These are phyloP conservation scores for Penicillium bialowiezense DNA, from an alignment of 495 filamentous ascomycete species.

Conservation along the genomic window DNA sequence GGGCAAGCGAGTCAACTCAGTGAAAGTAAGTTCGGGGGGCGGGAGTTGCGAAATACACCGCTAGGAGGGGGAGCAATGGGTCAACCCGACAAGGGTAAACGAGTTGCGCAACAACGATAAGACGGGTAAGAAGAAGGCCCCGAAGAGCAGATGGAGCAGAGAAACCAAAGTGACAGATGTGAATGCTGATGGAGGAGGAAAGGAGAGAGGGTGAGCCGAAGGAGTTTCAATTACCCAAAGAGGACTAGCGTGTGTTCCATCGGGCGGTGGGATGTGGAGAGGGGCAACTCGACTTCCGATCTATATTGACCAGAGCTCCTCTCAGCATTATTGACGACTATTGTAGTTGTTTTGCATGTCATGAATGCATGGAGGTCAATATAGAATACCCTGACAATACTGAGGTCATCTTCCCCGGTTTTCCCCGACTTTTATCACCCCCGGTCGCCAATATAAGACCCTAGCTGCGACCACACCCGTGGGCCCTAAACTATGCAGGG, in stretches of 20 bases:
- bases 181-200: slow-evolving; percentile 12
- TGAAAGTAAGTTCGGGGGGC: slow-evolving; percentile 18
- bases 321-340: too few relatives aligned
- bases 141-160: not conserved
- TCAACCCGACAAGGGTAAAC: not conserved
- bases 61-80: slow-evolving; percentile 15
- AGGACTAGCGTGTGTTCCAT: slow-evolving; percentile 30
- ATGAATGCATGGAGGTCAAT: too few relatives aligned
- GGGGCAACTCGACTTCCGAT: slow-evolving; percentile 15
- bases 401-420: too few relatives aligned
- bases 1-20: slow-evolving; percentile 31
- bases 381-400: too few relatives aligned
- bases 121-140: slow-evolving; percentile 3
- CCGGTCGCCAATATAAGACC: too few relatives aligned
- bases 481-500: too few relatives aligned
- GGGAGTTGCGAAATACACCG: slow-evolving; percentile 14
- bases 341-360: too few relatives aligned
- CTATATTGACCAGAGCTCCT: too few relatives aligned
- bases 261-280: slow-evolving; percentile 33
- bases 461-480: too few relatives aligned
- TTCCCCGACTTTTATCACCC: too few relatives aligned
- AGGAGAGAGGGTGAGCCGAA: slow-evolving; percentile 26
- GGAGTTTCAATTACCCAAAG: slow-evolving; percentile 22
- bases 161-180: slow-evolving; percentile 5
- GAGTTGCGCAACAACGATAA: slow-evolving; percentile 20